phyloP scores from a whole-genome alignment of 176 grass and related monocot genomes.

The Ampelocalamus luodianensis region DNA sequence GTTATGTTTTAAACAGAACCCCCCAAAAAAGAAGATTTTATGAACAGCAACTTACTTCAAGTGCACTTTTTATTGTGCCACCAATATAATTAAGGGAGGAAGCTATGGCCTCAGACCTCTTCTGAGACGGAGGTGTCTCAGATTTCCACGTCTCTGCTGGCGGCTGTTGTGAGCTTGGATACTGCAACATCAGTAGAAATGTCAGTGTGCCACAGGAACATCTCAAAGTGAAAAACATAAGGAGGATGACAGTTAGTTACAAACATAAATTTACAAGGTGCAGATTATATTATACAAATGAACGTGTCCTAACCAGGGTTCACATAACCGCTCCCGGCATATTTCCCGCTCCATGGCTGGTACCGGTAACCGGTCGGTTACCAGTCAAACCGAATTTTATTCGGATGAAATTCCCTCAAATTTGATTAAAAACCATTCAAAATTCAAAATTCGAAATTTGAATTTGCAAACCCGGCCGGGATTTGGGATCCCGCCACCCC shows the following conservation, averaged over 20 bases:
- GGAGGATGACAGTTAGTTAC: constrained; percentile 19
- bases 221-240: constrained; percentile 35
- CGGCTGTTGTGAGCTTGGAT: constrained; percentile 39
- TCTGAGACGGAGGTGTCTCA: constrained; percentile 78
- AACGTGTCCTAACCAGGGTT: not conserved
- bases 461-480: too few species aligned
- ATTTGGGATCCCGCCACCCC: too few species aligned
- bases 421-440: too few species aligned
- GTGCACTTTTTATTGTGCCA: constrained; percentile 84
- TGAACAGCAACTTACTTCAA: constrained; percentile 64
- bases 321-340: too few species aligned
- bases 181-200: constrained; percentile 52
- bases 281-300: constrained; percentile 13
- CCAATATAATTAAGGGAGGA: constrained; percentile 94
- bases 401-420: too few species aligned
- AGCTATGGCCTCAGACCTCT: constrained; percentile 78
- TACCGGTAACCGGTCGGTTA: too few species aligned
- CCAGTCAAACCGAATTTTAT: too few species aligned
- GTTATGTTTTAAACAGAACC: not conserved
- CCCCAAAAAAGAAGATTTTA: not conserved
- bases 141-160: constrained; percentile 46
- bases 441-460: too few species aligned
- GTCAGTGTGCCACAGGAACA: constrained; percentile 30
- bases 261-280: constrained; percentile 1
- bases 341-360: too few species aligned